Evolutionary conservation across 805 yeast genomes (phyloP).

Genomic region (Myxozyma udenii): DNA sequence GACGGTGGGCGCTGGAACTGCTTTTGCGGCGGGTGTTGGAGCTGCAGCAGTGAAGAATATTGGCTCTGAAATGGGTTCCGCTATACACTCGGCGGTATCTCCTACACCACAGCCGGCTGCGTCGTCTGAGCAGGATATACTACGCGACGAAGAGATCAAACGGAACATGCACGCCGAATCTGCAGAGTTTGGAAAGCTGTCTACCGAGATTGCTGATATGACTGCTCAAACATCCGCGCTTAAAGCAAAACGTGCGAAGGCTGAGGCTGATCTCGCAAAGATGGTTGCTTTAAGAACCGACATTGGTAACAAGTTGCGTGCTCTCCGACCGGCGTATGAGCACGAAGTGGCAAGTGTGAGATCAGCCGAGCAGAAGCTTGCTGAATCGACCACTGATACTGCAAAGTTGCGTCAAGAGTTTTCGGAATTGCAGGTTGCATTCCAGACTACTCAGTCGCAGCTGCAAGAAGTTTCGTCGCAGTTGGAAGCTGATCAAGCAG

Average conservation of each 20-base stretch:
- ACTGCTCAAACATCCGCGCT: conserved; percentile 68
- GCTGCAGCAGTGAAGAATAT: no score
- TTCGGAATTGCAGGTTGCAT: conserved; percentile 72
- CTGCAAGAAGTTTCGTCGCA: conserved; percentile 58
- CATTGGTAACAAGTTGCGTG: conserved; percentile 66
- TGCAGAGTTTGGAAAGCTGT: conserved; percentile 79
- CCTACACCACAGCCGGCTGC: background rate
- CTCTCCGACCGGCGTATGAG: conserved; percentile 68
- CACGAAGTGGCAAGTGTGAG: conserved; percentile 73
- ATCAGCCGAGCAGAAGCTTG: conserved; percentile 62
- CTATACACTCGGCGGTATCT: background rate
- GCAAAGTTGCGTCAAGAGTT: conserved; percentile 69
- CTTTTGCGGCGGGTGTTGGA: conserved; percentile 1
- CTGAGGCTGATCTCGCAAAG: conserved; percentile 72
- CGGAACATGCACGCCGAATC: conserved; percentile 73
- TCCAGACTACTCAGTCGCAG: conserved; percentile 64
- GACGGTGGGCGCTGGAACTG: background rate
- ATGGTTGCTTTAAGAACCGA: conserved; percentile 65
- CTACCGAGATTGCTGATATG: conserved; percentile 78
- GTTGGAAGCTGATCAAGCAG: conserved; percentile 65
- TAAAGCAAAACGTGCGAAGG: conserved; percentile 66
- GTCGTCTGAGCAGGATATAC: background rate
- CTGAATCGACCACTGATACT: conserved; percentile 60
- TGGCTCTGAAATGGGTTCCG: no score
- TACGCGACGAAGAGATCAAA: conserved; percentile 48